These are phyloP conservation scores for Trichaptum fuscoviolaceum DNA, from an alignment of 768 basidiomycete species.

Conservation along the genomic window DNA sequence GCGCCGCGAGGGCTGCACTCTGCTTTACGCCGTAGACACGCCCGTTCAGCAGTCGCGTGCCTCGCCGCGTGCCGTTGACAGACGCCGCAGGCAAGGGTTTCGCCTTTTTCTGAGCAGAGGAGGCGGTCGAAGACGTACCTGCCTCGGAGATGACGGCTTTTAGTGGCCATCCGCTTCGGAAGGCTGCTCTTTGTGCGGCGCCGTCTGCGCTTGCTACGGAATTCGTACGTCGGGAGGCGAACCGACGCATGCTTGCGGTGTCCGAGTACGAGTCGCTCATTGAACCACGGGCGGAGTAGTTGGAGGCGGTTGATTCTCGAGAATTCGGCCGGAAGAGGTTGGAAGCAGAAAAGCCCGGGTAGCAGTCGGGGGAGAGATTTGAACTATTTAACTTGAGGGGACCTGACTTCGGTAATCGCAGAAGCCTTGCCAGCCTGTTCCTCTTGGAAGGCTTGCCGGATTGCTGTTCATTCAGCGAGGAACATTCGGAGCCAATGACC, in stretches of 20 bases:
- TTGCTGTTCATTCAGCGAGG: neutral
- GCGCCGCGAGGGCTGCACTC: conserved; percentile 14
- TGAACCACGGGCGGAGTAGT: neutral
- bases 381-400: neutral
- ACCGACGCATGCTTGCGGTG: neutral
- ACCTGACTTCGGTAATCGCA: neutral
- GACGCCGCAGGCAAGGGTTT: conserved; percentile 4
- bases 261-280: neutral
- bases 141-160: conserved; percentile 21
- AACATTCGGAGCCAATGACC: neutral
- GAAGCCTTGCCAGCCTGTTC: neutral
- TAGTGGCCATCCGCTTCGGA: conserved; percentile 17
- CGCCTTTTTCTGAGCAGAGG: neutral
- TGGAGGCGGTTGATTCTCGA: conserved; percentile 1
- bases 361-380: neutral
- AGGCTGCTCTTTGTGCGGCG: neutral
- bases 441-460: neutral
- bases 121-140: neutral
- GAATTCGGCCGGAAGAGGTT: neutral
- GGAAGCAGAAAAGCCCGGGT: neutral
- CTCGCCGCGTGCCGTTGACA: conserved; percentile 22
- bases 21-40: conserved; percentile 63
- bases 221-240: neutral
- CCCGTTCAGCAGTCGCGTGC: conserved; percentile 76
- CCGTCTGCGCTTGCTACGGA: neutral